phyloP scores from a whole-genome alignment of 306 rosid species.

The Styphnolobium japonicum region DNA sequence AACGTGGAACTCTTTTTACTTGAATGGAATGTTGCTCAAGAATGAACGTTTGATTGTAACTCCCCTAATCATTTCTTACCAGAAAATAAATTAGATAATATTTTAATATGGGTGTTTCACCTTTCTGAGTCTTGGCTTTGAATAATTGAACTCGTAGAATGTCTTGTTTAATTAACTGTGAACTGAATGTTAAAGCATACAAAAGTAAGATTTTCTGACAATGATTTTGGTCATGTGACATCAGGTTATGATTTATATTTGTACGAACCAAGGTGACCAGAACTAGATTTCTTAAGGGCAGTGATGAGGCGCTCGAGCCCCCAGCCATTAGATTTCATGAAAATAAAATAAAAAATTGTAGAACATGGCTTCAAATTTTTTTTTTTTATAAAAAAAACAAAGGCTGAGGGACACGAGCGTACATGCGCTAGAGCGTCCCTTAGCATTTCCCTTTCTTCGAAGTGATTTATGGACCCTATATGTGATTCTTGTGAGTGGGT shows the following conservation, averaged over 20 bases:
- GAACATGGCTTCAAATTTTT: no score
- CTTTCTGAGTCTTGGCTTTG: background rate
- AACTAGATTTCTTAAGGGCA: no score
- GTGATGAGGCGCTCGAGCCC: no score
- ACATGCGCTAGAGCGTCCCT: no score
- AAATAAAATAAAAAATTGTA: no score
- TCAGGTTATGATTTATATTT: background rate
- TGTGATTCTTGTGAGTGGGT: background rate
- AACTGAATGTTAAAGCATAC: background rate
- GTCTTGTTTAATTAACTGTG: background rate
- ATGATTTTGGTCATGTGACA: no score
- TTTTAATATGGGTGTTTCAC: background rate
- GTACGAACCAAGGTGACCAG: background rate
- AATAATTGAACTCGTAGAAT: background rate
- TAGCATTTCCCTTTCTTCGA: no score
- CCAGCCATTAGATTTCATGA: no score
- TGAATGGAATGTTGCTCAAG: background rate
- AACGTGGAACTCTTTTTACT: background rate
- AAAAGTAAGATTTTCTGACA: background rate
- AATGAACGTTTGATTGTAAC: background rate
- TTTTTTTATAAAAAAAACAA: no score
- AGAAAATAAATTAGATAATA: background rate
- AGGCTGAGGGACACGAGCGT: no score
- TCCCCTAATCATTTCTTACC: background rate
- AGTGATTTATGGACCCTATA: no score